Evolutionary conservation across 805 yeast species (phyloP), one percentile per base, ranked within the genome.

Genomic region (Myxozyma udenii): DNA sequence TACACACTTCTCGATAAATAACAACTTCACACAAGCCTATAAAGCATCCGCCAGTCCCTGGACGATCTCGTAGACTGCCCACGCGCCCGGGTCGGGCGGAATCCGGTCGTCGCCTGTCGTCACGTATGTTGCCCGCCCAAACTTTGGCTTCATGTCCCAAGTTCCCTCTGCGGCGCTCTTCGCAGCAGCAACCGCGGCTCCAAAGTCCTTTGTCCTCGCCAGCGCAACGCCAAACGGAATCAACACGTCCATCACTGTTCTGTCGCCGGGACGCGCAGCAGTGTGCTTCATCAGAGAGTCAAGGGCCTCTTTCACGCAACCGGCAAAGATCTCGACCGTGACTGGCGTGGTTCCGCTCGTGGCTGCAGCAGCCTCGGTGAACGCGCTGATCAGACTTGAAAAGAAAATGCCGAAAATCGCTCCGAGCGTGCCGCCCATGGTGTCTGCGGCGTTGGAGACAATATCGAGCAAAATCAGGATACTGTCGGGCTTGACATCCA

Each of bases 351-450:
- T 24, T 28, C 14, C 14, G 9, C 14, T 14, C 14, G 33, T 9
- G n/a, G 16, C 36, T 1, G 35, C 32, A 4, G 28, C 9, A 5
- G 43, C 53, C 30, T 41, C 32, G 11, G 39, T 64, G 18, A 54
- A 41, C 3, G 52, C 46, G n/a, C 55, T 44, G 30, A 85, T 84
- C 53, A 89, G 75, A 1, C 95, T 87, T 24, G 95, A 81, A 53
- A 91, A 73, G 68, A 76, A 86, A 48, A 90, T 90, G 1, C 96
- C 87, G 67, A 90, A 91, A 32, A 90, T 69, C 0, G 96, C 97
- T 48, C 98, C 98, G 0, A 95, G 86, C 0, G 98, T 91, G 46
- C 98, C 98, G 44, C 97, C 98, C 97, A 91, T 91, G 50, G 80
- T 80, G 64, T 90, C 97, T 33, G 89, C 87, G 22, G 85, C 68